Evolutionary conservation across 495 filamentous ascomycete genomes (phyloP), one percentile per base, ranked within the genome.

Genomic region (Hypoxylon cercidicola): DNA sequence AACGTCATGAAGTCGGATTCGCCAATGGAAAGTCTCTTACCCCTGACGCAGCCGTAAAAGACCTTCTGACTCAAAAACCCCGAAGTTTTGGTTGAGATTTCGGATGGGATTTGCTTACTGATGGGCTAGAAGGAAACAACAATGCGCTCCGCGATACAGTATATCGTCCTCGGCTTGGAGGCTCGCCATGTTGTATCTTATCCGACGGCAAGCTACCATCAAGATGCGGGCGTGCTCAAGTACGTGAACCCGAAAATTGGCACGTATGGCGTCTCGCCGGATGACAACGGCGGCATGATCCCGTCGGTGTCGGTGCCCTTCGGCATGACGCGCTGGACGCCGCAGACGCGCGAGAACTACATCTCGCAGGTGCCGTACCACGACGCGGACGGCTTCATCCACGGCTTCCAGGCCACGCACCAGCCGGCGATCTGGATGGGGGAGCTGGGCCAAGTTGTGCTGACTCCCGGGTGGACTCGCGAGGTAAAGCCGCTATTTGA

Each of bases 381-480:
- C 10, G 71, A 75, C 52, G 55, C 47, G 11, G 73, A 75, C 35
- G 39, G 40, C 7, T 68, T 60, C 40, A 60, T 75, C 30, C 73
- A 75, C 20, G 71, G 73, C 16, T 73, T 75, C 41, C 73, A 73
- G 55, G 70, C 73, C 39, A 73, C 73, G 15, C 73, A 75, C 28
- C 73, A 75, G 39, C 73, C 73, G 15, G 73, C 73, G 7, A 75
- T 75, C 16, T 73, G 73, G 73, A 75, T 75, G 65, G 73, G 73
- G 0, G 73, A 75, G 40, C 60, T 71, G 23, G 73, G 73, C 19
- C 73, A 73, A 45, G 37, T 65, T 0, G 68, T 72, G 12, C 44
- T 75, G 1, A 50, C 49, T 23, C 70, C 73, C 0, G 73, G 73
- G 8, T 72, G 70, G 70, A 13, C 15, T 15, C 46, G 43, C 3